Evolutionary conservation across 2,329 filamentous ascomycete genomes (phyloP), one percentile per base, ranked within the genome.

Genomic region (Thielaviopsis punctulata): DNA sequence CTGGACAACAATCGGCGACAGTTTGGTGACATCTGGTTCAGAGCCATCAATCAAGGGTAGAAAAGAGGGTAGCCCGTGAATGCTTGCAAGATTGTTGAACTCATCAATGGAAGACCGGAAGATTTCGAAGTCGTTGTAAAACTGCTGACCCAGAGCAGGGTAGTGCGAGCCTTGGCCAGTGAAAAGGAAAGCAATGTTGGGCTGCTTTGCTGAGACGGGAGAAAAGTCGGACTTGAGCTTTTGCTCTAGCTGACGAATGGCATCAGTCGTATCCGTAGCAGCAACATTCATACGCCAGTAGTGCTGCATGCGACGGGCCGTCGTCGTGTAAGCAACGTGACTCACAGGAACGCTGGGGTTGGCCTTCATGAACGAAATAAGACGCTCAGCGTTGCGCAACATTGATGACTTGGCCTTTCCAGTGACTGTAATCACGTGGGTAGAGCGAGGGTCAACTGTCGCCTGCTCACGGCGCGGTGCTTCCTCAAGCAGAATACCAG

Each of bases 311-410:
- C 74, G 73, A 21, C 80, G 73, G 13, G 82, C 83, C 4, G 80
- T 84, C 0, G 77, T 80, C 1, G 79, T 82, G 63, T 85, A 86
- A 0, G 80, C 74, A 1, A 86, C 64, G 55, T 77, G 68, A 1
- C 73, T 68, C 70, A 83, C 61, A 0, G 75, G 72, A 1, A 70
- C 70, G 4, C 75, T 69, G 2, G 73, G 69, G 41, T 73, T 68
- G 41, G 65, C 58, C 23, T 73, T 71, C 58, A 82, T 71, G 64
- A 73, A 79, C 2, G 63, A 60, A 7, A 79, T 65, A 1, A 82
- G 67, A 21, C 68, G 67, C 58, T 76, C 68, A 1, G 77, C 68
- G 57, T 84, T 84, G 52, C 69, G 69, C 25, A 70, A 71, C 66
- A 82, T 76, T 21, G 79, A 69, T 22, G 68, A 62, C 62, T 72